A percentile compares a stretch with the other conserved stretches of the same genome.
Evolutionary conservation across 176 grass and related monocot species (phyloP).

Genomic region (Eragrostis curvula): DNA sequence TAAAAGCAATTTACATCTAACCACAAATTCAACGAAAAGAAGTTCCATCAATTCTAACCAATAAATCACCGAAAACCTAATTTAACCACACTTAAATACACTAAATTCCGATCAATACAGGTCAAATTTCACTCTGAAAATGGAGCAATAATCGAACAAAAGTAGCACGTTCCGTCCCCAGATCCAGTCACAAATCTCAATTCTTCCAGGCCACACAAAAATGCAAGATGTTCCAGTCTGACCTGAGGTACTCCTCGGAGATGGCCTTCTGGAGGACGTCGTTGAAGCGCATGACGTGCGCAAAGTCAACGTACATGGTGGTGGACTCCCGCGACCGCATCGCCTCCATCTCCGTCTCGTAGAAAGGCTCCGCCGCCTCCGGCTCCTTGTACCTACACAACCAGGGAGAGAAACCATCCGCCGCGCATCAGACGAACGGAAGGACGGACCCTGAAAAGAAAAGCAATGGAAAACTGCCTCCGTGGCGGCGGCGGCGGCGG

Average conservation of each 20-base stretch:
- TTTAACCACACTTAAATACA: not conserved
- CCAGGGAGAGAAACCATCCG: not conserved
- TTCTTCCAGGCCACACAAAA: not conserved
- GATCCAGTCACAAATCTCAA: not conserved
- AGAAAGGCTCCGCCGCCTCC: conserved; percentile 73
- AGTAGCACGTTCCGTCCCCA: not conserved
- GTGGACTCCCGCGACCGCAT: conserved; percentile 85
- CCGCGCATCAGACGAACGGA: not conserved
- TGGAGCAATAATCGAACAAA: conserved; percentile 8
- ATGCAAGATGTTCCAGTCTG: conserved; percentile 8
- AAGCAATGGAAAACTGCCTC: conserved; percentile 18
- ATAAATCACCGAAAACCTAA: not conserved
- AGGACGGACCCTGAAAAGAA: not conserved
- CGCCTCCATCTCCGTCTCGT: conserved; percentile 83
- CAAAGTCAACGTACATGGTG: conserved; percentile 95
- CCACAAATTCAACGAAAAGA: not conserved
- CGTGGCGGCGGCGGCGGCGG: not conserved
- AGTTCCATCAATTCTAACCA: not conserved
- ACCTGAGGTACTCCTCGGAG: conserved; percentile 93
- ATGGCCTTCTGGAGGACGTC: conserved; percentile 95
- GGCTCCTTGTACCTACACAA: conserved; percentile 69
- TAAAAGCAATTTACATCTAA: not conserved
- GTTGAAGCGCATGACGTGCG: conserved; percentile 95
- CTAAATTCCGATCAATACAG: not conserved
- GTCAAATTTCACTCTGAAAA: not conserved